Percentiles rank a stretch among this genome's conserved stretches.
phyloP scores from a whole-genome alignment of 345 rosid species.

The Psidium guajava region DNA sequence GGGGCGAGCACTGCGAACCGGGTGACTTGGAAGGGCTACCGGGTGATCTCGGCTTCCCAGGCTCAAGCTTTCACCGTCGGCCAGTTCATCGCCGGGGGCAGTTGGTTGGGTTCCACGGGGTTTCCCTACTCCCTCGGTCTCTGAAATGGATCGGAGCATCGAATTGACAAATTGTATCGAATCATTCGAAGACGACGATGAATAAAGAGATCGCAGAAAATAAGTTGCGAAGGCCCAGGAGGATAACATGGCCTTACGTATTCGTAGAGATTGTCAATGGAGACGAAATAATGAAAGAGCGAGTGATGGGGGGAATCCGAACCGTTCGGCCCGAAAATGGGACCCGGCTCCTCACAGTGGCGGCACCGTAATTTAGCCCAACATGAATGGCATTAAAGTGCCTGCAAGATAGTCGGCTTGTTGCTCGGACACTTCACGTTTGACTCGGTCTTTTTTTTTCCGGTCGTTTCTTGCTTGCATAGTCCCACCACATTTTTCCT shows the following conservation, averaged over 20 bases:
- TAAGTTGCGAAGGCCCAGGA: background rate
- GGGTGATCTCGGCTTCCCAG: conserved; percentile 24
- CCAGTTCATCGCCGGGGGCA: conserved; percentile 40
- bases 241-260: background rate
- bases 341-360: background rate
- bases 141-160: background rate
- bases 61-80: conserved; percentile 36
- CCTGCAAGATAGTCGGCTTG: background rate
- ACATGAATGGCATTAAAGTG: background rate
- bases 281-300: background rate
- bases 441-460: background rate
- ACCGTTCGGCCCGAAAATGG: background rate
- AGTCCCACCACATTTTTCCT: background rate
- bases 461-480: background rate
- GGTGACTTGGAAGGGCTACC: conserved; percentile 47
- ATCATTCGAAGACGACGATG: background rate
- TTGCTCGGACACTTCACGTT: background rate
- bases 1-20: conserved; percentile 46
- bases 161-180: background rate
- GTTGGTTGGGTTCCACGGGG: conserved; percentile 53
- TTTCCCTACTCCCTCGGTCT: conserved; percentile 53
- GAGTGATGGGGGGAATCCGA: background rate
- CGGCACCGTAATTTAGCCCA: background rate
- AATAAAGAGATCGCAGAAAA: background rate
- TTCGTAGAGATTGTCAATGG: background rate